Evolutionary conservation across 805 yeast species (phyloP).

Genomic region (Pichia kluyveri): DNA sequence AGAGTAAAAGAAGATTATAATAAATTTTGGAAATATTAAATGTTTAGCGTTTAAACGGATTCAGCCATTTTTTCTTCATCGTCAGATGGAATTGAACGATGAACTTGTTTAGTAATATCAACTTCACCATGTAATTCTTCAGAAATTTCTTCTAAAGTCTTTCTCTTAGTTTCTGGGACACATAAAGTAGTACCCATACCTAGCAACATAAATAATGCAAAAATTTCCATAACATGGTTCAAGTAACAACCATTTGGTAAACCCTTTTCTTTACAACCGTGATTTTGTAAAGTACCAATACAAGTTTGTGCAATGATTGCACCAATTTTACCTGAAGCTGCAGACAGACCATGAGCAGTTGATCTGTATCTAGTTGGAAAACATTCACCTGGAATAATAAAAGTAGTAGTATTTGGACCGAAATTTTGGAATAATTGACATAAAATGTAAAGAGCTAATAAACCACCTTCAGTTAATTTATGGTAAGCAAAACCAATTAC

Average conservation of each 20-base stretch:
- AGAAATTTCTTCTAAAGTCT: constrained; percentile 74
- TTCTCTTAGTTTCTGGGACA: constrained; percentile 86
- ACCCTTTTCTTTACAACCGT: constrained; percentile 53
- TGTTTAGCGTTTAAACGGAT: constrained; percentile 6
- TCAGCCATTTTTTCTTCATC: constrained; percentile 20
- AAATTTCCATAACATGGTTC: constrained; percentile 88
- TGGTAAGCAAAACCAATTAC: constrained; percentile 78
- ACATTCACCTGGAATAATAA: constrained; percentile 83
- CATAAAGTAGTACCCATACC: constrained; percentile 60
- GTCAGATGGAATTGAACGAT: constrained; percentile 16
- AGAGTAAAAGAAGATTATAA: too few species aligned
- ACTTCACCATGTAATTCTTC: constrained; percentile 79
- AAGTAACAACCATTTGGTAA: constrained; percentile 59
- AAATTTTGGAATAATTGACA: constrained; percentile 85
- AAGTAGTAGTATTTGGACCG: constrained; percentile 91
- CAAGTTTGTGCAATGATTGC: constrained; percentile 87
- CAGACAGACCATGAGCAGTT: constrained; percentile 89
- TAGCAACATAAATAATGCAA: constrained; percentile 81
- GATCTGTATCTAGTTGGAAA: constrained; percentile 95
- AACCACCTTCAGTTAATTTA: constrained; percentile 55
- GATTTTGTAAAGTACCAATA: constrained; percentile 73
- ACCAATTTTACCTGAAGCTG: constrained; percentile 86
- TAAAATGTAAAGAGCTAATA: constrained; percentile 68
- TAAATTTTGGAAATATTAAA: too few species aligned
- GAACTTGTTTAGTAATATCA: constrained; percentile 26